phyloP scores from a whole-genome alignment of 768 basidiomycete species.

The Serendipita indica region DNA sequence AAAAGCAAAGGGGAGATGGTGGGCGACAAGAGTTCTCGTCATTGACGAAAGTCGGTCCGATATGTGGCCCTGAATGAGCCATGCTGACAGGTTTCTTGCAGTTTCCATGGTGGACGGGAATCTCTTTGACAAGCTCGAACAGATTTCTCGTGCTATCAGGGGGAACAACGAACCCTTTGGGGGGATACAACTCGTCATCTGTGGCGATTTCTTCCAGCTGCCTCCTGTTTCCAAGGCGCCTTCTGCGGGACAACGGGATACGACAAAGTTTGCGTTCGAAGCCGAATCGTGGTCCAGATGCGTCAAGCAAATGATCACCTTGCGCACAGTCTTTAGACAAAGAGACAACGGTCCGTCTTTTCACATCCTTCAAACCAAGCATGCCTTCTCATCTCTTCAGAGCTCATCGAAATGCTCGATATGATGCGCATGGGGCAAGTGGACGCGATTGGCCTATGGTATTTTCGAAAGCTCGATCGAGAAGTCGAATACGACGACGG shows the following conservation, averaged over 20 bases:
- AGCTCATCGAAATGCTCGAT: conserved; percentile 21
- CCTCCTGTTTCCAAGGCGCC: conserved; percentile 23
- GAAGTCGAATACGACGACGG: conserved; percentile 49
- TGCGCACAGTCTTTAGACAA: conserved; percentile 23
- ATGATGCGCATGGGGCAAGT: conserved; percentile 21
- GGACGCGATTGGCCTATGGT: conserved; percentile 19
- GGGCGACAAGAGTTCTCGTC: conserved; percentile 45
- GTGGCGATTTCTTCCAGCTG: conserved; percentile 28
- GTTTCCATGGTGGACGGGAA: conserved; percentile 25
- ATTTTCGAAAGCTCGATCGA: conserved; percentile 45
- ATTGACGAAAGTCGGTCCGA: conserved; percentile 47
- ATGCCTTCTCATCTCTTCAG: background rate
- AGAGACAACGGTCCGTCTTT: conserved; percentile 27
- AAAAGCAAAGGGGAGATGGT: conserved; percentile 50
- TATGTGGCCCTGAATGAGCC: background rate
- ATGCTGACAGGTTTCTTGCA: conserved; percentile 6
- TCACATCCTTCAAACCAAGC: background rate
- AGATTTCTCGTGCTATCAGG: conserved; percentile 21
- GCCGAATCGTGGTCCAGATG: conserved; percentile 21
- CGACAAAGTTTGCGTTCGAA: conserved; percentile 21
- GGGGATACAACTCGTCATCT: conserved; percentile 23
- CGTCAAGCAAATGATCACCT: conserved; percentile 18
- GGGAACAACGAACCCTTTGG: conserved; percentile 22
- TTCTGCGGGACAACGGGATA: conserved; percentile 10
- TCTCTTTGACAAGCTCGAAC: conserved; percentile 24